Base-by-base conservation (phyloP, 345 rosid species). In the Rhodamnia argentea region DNA sequence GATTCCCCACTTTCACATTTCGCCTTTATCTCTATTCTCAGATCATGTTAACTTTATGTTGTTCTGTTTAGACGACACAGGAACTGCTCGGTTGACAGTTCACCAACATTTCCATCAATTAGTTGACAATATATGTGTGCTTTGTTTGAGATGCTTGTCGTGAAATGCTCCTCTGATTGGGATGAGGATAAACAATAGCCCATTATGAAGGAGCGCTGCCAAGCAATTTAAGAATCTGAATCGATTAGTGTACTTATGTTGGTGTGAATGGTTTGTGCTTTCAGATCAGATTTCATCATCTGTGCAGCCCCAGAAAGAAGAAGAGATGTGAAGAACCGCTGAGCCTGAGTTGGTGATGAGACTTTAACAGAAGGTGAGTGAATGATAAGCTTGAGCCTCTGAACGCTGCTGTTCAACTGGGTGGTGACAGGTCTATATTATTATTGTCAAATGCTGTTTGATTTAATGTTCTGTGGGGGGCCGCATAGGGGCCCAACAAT, bases 1-100 rank as follows among this genome's bases (percentile, higher is more conserved):
- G 94, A 92, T 94, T 92, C 94, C 84, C 94, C 91, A 92, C 92
- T 92, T 89, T 84, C 58, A 62, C 78, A 16, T 85, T 52, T 54
- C 85, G 14, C 70, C 64, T 18, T 85, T 42, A 32, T 44, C 87
- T 83, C 83, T 85, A 85, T 86, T 78, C 90, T 86, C 88, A 88
- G 92, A 90, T 86, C 85, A 88, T n/a, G 55, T 82, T 82, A 82
- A 24, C 84, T 82, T 82, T 82, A 82, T 52, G 58, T 27, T 52
- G 84, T 82, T 52, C 84, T 82, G 42, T 82, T 82, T 74, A 64
- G 78, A 64, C 78, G 78, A 64, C 62, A 56, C 51, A 56, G 88
- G 87, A 88, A 81, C 27, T 86, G 86, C 86, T n/a, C 83, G 81
- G 89, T 88, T 90, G 88, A 84, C 87, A 88, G 84, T 52, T 70